Base-by-base conservation (phyloP, 2,329 filamentous ascomycete genomes). In the Aspergillus novofumigatus region DNA sequence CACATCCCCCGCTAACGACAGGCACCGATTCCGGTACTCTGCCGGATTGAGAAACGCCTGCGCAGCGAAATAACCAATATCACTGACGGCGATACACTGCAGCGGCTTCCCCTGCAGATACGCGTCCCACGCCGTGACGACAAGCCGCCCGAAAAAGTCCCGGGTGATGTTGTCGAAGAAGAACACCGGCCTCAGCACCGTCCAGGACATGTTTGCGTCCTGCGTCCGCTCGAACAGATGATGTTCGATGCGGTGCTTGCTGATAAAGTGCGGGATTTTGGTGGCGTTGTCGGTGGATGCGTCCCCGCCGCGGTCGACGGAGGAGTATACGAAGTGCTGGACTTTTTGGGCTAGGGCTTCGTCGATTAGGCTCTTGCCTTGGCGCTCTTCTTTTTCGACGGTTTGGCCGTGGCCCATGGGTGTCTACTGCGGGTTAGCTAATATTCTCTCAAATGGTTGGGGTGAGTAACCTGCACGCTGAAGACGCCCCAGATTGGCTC, bases 251-350 rank as follows among this genome's bases (percentile, higher is more conserved):
- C 79, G 69, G 62, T 83, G 78, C 68, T 89, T 89, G 63, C 71
- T 78, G 57, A 78, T 77, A 68, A 89, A 89, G 69, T 89, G 85
- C 0, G 83, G 82, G 49, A 88, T 77, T 0, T 76, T 66, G 0
- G 85, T 87, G 0, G 79, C 74, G 4, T 78, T 77, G 64, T 81
- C 79, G 49, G 78, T 80, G 5, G 77, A 77, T 2, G 72, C 71
- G 42, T 82, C 79, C 49, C 85, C 84, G 47, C 85, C 84, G 42
- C 86, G 83, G 60, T 89, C 86, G 26, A 87, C 83, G 53, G 80
- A 83, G 29, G 79, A 82, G 72, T 87, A 89, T 48, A 89, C 80
- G 62, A 89, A 86, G 65, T 85, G 80, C 57, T 78, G 75, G 42
- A 88, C 82, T 11, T 78, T 77, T 26, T 81, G 70, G 26, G 79